Evolutionary conservation across 2,329 filamentous ascomycete genomes (phyloP).

Genomic region (Davidsoniella neocaledoniae): DNA sequence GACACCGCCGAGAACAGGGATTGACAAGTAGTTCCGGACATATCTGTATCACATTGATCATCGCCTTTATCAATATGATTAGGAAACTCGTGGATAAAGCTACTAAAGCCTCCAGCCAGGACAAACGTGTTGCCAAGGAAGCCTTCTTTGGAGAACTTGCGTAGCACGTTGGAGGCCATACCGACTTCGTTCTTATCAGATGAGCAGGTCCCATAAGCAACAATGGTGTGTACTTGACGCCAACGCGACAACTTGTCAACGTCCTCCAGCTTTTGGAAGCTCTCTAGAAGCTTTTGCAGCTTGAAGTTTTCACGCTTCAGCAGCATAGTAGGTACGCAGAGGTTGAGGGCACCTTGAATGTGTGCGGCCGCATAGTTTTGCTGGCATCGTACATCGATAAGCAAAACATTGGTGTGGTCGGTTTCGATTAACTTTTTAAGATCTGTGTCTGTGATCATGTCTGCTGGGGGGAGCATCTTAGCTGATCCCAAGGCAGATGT

Average conservation of each 20-base stretch:
- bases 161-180: constrained; percentile 70
- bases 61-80: constrained; percentile 38
- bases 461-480: constrained; percentile 17
- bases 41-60: constrained; percentile 28
- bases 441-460: constrained; percentile 35
- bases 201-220: constrained; percentile 75
- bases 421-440: constrained; percentile 39
- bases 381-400: constrained; percentile 72
- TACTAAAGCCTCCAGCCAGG: constrained; percentile 64
- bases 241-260: constrained; percentile 60
- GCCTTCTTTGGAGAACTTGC: constrained; percentile 78
- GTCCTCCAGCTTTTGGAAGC: constrained; percentile 57
- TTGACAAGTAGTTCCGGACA: constrained; percentile 21
- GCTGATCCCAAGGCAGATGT: not conserved
- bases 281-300: constrained; percentile 70
- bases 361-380: constrained; percentile 64
- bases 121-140: constrained; percentile 61
- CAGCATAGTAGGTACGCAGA: constrained; percentile 89
- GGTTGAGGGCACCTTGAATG: constrained; percentile 66
- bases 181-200: constrained; percentile 63
- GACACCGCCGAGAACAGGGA: constrained; percentile 79
- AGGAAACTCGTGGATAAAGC: constrained; percentile 53
- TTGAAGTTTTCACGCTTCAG: constrained; percentile 85
- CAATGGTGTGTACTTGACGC: constrained; percentile 55
- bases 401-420: constrained; percentile 20